phyloP scores from a whole-genome alignment of 2,329 filamentous ascomycete genomes.

The Cryphonectria japonica region DNA sequence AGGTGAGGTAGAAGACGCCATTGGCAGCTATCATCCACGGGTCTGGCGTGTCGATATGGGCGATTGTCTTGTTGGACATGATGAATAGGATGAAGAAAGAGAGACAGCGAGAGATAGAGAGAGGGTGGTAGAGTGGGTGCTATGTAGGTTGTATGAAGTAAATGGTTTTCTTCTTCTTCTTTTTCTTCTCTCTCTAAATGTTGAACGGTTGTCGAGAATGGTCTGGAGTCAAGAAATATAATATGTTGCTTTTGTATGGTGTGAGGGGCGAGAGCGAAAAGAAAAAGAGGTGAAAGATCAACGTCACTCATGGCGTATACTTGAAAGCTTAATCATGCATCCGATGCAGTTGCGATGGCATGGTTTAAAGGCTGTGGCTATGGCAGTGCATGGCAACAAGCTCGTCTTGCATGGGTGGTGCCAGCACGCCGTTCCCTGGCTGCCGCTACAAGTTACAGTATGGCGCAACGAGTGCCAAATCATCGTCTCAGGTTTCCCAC shows the following conservation, averaged over 20 bases:
- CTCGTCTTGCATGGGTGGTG: slow-evolving; percentile 1
- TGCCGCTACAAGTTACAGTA: neutral
- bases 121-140: neutral
- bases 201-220: neutral
- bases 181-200: neutral
- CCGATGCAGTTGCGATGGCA: neutral
- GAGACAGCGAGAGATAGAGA: neutral
- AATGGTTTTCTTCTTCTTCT: no score
- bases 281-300: neutral
- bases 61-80: slow-evolving; percentile 39
- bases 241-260: neutral
- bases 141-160: no score
- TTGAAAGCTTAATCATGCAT: neutral
- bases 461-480: neutral
- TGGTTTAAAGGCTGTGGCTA: neutral
- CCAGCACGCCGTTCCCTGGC: neutral
- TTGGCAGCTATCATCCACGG: slow-evolving; percentile 37
- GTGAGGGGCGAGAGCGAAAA: neutral
- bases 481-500: neutral
- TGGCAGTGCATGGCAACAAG: neutral
- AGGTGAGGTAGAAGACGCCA: slow-evolving; percentile 35
- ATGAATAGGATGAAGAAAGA: neutral
- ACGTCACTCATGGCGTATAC: slow-evolving; percentile 5
- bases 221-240: neutral
- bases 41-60: slow-evolving; percentile 37